phyloP scores from a whole-genome alignment of 2,329 filamentous ascomycete genomes.

The Ciborinia camelliae region DNA sequence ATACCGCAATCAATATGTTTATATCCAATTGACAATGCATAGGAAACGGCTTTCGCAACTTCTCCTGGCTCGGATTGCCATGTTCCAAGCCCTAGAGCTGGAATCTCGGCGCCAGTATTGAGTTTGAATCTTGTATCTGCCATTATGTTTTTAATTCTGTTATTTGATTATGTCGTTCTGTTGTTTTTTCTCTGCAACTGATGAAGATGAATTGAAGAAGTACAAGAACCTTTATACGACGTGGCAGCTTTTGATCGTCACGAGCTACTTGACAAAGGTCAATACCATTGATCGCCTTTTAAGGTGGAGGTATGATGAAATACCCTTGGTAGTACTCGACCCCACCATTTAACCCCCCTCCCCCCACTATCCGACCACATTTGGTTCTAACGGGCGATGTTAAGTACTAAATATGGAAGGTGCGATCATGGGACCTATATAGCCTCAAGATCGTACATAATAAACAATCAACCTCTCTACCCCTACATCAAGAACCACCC shows the following conservation, averaged over 20 bases:
- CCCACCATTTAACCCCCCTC: background rate
- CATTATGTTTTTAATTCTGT: constrained; percentile 15
- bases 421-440: no score
- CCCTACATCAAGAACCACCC: no score
- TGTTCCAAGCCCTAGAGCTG: constrained; percentile 44
- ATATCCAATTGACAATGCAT: constrained; percentile 48
- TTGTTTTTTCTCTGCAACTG: background rate
- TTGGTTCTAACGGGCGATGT: background rate
- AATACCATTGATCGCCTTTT: background rate
- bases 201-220: background rate
- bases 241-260: constrained; percentile 6
- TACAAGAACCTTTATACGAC: background rate
- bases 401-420: no score
- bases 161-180: background rate
- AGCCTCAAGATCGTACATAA: no score
- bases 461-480: no score
- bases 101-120: constrained; percentile 38
- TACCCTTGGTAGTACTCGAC: background rate
- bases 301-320: constrained; percentile 6
- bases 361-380: background rate
- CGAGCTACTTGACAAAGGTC: no score
- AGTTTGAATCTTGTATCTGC: constrained; percentile 32
- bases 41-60: constrained; percentile 39
- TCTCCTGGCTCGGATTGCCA: constrained; percentile 45
- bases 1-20: constrained; percentile 47